Base-by-base conservation (phyloP, 805 yeast species). In the Kluyveromyces starmeri region DNA sequence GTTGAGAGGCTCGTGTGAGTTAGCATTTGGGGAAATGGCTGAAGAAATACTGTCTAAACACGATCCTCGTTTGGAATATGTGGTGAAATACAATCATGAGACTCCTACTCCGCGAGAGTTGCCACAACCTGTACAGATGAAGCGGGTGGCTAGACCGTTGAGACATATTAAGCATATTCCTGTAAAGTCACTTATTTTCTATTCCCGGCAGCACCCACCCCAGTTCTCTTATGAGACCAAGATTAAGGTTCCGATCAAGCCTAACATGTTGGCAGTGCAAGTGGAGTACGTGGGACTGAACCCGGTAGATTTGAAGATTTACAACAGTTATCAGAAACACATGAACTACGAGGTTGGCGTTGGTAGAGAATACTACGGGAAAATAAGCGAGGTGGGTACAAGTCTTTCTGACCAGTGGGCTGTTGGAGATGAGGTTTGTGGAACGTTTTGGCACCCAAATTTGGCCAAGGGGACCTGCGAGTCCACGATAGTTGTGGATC, bases 351-450 rank as follows among this genome's bases (percentile, higher is more conserved):
- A 68, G 38, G 68, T 74, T 43, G 86, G 88, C 6, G 53, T 78
- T 19, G 92, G 92, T 1, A 70, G 80, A 45, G 88, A 79, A 43
- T 82, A 71, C 52, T 61, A 75, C 16, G 94, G 94, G 15, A 58
- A 59, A 4, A 60, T 82, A 19, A 62, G 64, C 4, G 67, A 68
- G 19, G 73, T 76, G 14, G 89, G 89, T 7, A 48, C 54, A 9
- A 59, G 61, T n/a, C 46, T 62, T 21, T 49, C 47, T 14, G 42
- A 45, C 8, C 43, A 48, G 19, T 77, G 62, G 59, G 55, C 54
- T 7, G 70, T 61, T 16, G 89, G 88, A 24, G 82, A 75, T 44
- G 66, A 65, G 26, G 85, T 82, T 1, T 70, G 75, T 50, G 94
- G 89, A 6, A 47, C 72, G 30, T 67, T 64, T 34, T 66, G 66